These are phyloP conservation scores for Scleroderma citrinum DNA, from an alignment of 768 basidiomycete species.

Conservation along the genomic window DNA sequence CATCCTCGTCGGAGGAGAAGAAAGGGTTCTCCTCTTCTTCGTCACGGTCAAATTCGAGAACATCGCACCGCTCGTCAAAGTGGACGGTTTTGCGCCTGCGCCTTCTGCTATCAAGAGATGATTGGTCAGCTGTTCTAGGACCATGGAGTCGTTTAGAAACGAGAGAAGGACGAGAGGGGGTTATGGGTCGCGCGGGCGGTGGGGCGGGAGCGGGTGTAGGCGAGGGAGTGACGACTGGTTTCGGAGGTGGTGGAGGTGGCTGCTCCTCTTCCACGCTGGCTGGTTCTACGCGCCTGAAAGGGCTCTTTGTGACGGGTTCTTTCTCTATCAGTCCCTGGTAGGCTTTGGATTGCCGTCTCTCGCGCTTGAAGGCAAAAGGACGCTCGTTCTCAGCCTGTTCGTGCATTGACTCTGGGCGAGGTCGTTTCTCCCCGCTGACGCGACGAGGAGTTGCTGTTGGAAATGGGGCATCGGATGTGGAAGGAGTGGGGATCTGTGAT, in stretches of 20 bases:
- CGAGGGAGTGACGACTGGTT: conserved; percentile 19
- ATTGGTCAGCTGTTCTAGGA: conserved; percentile 52
- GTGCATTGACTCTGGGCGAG: conserved; percentile 65
- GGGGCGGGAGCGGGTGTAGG: conserved; percentile 24
- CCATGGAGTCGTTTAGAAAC: conserved; percentile 72
- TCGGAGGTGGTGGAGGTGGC: conserved; percentile 24
- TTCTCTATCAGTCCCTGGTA: conserved; percentile 69
- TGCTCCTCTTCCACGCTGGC: conserved; percentile 23
- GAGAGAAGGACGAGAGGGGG: conserved; percentile 53
- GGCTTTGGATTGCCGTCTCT: conserved; percentile 68
- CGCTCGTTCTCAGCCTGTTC: conserved; percentile 69
- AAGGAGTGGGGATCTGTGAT: conserved; percentile 50
- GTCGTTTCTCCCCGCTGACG: conserved; percentile 75
- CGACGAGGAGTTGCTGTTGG: conserved; percentile 30
- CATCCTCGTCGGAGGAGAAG: conserved; percentile 33
- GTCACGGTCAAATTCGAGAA: conserved; percentile 71
- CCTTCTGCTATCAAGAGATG: conserved; percentile 30
- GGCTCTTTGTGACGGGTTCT: conserved; percentile 79
- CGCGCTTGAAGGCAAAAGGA: conserved; percentile 62
- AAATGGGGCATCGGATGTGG: conserved; percentile 17
- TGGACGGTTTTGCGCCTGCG: conserved; percentile 73
- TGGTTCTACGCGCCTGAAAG: conserved; percentile 46
- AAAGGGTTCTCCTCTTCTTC: conserved; percentile 49
- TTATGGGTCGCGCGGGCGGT: conserved; percentile 30
- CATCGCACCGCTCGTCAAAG: conserved; percentile 75